Base-by-base conservation (phyloP, 352 stramenopile species). In the Blastocystis sp. region DNA sequence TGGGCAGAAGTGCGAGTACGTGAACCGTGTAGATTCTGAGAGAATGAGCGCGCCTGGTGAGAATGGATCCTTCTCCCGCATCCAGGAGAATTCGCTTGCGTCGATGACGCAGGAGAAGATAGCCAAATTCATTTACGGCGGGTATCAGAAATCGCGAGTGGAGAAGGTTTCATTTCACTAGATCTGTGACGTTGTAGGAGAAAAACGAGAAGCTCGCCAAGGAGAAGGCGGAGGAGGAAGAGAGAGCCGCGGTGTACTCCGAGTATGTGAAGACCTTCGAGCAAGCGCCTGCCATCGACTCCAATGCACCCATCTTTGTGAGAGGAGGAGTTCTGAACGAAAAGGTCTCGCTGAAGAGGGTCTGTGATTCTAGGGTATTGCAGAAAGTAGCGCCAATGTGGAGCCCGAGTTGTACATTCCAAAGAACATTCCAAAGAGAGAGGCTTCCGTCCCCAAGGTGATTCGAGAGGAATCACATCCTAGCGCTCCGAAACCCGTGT, bases 81-180 rank as follows among this genome's bases (percentile, higher is more conserved):
- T 81, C n/a, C 69, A 81, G 40, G 21, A 81, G 46, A 81, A 81
- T 61, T 81, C 69, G 18, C 51, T 81, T 29, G 44, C 63, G 4
- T 65, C 69, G 1, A 81, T 81, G 40, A 63, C 69, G 18, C 34
- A 61, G 69, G 69, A 81, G 46, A 81, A 81, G 69, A 81, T 81
- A 44, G 53, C 69, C 4, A 81, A 81, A 11, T 81, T 81, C 51
- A 81, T 81, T 29, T 64, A 81, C 42, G 69, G 69, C 7, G 69
- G 69, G 36, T 81, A 81, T 81, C 48, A 63, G n/a, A 63, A 54
- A 27, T 40, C 53, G 29, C 32, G 36, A 24, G n/a, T 65, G 11
- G 69, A 81, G 32, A 29, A 64, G 16, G 69, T 81, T 11, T 29
- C 7, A 32, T 36, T 27, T 24, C 27, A 6, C 6, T 42, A 38